Evolutionary conservation across 768 basidiomycete species (phyloP).

Genomic region (Dioszegia hungarica): DNA sequence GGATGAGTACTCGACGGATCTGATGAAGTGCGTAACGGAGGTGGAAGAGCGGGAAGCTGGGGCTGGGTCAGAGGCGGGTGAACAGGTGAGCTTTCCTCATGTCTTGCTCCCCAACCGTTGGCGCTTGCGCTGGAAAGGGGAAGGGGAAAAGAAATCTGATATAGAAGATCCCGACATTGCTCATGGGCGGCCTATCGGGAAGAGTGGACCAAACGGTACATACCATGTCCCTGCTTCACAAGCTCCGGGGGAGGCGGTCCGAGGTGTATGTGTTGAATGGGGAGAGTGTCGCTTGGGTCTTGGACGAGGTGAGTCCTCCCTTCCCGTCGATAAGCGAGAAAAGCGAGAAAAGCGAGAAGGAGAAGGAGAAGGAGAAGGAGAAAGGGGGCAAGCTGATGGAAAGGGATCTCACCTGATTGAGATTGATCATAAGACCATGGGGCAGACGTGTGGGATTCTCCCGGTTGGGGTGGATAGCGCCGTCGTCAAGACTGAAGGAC

Average conservation of each 20-base stretch:
- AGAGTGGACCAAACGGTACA: slow-evolving; percentile 92
- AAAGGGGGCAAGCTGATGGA: background rate
- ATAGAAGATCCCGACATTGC: slow-evolving; percentile 59
- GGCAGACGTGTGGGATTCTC: slow-evolving; percentile 88
- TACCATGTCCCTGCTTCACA: slow-evolving; percentile 76
- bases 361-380: too few relatives aligned
- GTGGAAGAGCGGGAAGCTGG: slow-evolving; percentile 58
- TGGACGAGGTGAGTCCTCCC: slow-evolving; percentile 59
- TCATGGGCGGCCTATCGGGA: slow-evolving; percentile 85
- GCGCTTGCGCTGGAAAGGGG: too few relatives aligned
- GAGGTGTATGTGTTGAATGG: slow-evolving; percentile 76
- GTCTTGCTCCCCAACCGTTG: too few relatives aligned
- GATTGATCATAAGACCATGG: slow-evolving; percentile 68
- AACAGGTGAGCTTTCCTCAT: background rate
- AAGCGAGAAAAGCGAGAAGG: too few relatives aligned
- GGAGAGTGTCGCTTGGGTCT: slow-evolving; percentile 84
- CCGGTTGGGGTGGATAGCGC: slow-evolving; percentile 79
- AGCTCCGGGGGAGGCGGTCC: slow-evolving; percentile 61
- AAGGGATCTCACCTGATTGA: slow-evolving; percentile 79
- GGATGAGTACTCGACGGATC: slow-evolving; percentile 81
- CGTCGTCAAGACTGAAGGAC: slow-evolving; percentile 70
- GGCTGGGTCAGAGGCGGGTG: slow-evolving; percentile 6
- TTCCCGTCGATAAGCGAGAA: too few relatives aligned
- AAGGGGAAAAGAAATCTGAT: too few relatives aligned
- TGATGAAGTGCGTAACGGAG: slow-evolving; percentile 81